Base-by-base conservation (phyloP, 2,329 filamentous ascomycete genomes). In the Trichoderma cornu-damae region DNA sequence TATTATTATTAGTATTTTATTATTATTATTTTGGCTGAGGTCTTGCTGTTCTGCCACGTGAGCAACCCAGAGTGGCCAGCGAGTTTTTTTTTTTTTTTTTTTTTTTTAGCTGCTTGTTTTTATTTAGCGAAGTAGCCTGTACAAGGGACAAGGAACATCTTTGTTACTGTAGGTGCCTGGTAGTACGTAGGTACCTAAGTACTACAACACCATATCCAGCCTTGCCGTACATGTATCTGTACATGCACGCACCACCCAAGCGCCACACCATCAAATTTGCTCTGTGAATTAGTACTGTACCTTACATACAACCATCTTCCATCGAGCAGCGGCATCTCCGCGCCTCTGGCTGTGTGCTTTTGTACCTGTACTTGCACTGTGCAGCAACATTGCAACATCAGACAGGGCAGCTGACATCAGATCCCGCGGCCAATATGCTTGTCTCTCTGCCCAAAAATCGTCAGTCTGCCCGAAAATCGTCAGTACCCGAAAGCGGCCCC, bases 401-500 rank as follows among this genome's bases (percentile, higher is more conserved):
- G 34, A 22, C 55, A 44, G 55, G 34, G n/a, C 55, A 44, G 55
- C 55, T 58, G 49, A 56, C 53, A 56, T 56, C 53, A 56, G 43
- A 56, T 56, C 44, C 53, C 22, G 22, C 22, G 28, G 9, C 40
- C 20, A 24, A 24, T 3, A 6, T 28, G 11, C n/a, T 14, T n/a
- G n/a, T n/a, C 22, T 38, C 34, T 38, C 34, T 40, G 16, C 48
- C 35, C n/a, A 9, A 40, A 18, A 30, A 37, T 37, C 34, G 2
- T 12, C 32, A 3, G 9, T 9, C 6, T 35, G 3, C 5, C 4
- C 12, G 32, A 35, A 35, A 38, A 11, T 11, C 35, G 34, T 54
- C 26, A 42, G 9, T 30, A 51, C 28, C n/a, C 48, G 35, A 40
- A 37, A 4, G 6, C 30, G 30, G 18, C 16, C 38, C 6, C 18